A percentile compares a stretch with the other conserved stretches of the same genome.
Conservation (phyloP, 164 flowering plant species). For the Umbilicus rupestris region DNA sequence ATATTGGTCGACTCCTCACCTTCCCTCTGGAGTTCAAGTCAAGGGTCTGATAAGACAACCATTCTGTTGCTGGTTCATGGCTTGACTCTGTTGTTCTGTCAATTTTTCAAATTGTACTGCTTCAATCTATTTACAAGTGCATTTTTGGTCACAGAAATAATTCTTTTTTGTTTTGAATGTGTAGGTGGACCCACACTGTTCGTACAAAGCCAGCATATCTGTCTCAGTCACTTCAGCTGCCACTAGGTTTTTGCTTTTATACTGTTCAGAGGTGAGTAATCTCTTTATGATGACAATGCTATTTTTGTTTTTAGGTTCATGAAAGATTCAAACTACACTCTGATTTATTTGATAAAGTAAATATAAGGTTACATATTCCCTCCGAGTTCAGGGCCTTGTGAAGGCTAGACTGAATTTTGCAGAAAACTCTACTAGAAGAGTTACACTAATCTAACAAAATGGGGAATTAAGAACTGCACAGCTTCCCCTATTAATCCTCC, state of each 20-base stretch:
- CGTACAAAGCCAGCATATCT: constrained; percentile 47
- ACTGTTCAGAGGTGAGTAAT: constrained; percentile 58
- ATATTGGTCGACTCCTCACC: constrained; percentile 82
- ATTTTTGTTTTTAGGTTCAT: background rate
- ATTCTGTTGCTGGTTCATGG: constrained; percentile 56
- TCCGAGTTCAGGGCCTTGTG: too few species aligned
- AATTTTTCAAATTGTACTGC: background rate
- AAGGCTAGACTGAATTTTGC: too few species aligned
- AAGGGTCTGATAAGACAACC: constrained; percentile 57
- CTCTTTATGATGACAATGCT: background rate
- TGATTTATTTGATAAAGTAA: too few species aligned
- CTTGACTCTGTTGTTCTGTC: background rate
- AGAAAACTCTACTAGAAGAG: too few species aligned
- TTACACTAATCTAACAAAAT: too few species aligned
- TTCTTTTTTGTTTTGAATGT: constrained; percentile 7
- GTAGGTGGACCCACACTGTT: constrained; percentile 98
- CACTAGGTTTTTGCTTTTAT: constrained; percentile 72
- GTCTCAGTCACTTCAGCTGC: constrained; percentile 64
- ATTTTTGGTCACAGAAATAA: background rate
- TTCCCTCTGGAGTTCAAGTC: constrained; percentile 64
- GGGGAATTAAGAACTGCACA: too few species aligned
- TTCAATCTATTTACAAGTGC: background rate
- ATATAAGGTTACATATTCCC: too few species aligned
- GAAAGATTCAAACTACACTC: background rate
- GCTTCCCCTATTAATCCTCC: too few species aligned